phyloP scores from a whole-genome alignment of 2,329 filamentous ascomycete genomes.

The Nemania sp. region DNA sequence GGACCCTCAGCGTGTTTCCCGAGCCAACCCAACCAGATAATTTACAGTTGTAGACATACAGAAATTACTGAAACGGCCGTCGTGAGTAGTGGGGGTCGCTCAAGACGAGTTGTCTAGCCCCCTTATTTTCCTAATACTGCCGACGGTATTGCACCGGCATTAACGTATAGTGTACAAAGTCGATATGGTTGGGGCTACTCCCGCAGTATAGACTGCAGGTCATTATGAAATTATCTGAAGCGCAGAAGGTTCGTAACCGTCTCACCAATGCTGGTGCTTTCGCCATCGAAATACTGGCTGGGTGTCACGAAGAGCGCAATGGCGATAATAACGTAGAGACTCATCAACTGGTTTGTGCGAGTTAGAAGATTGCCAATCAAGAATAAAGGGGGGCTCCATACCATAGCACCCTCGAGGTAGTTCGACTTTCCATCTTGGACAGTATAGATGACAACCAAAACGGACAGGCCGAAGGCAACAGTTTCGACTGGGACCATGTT shows the following conservation, averaged over 20 bases:
- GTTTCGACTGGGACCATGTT: constrained; percentile 61
- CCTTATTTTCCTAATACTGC: not conserved
- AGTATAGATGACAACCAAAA: constrained; percentile 74
- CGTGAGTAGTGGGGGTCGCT: not conserved
- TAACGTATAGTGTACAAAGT: too few species aligned
- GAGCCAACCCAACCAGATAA: not conserved
- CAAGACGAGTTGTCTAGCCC: not conserved
- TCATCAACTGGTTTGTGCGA: constrained; percentile 44
- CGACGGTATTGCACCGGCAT: too few species aligned
- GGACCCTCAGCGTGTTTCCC: not conserved
- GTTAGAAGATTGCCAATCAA: not conserved
- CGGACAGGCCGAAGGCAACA: constrained; percentile 74
- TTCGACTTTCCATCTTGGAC: constrained; percentile 84
- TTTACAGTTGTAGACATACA: constrained; percentile 24
- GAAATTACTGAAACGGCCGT: constrained; percentile 12
- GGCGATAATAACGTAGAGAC: constrained; percentile 62
- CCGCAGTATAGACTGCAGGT: not conserved
- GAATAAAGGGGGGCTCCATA: constrained; percentile 36
- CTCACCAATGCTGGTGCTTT: constrained; percentile 11
- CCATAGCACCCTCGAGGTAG: constrained; percentile 80
- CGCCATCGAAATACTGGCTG: constrained; percentile 50
- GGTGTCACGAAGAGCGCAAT: constrained; percentile 63
- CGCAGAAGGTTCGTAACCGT: constrained; percentile 2
- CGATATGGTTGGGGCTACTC: too few species aligned
- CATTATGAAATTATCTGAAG: constrained; percentile 2